Base-by-base conservation (phyloP, 1,139 yeast species). In the Taphrina flavorubra region DNA sequence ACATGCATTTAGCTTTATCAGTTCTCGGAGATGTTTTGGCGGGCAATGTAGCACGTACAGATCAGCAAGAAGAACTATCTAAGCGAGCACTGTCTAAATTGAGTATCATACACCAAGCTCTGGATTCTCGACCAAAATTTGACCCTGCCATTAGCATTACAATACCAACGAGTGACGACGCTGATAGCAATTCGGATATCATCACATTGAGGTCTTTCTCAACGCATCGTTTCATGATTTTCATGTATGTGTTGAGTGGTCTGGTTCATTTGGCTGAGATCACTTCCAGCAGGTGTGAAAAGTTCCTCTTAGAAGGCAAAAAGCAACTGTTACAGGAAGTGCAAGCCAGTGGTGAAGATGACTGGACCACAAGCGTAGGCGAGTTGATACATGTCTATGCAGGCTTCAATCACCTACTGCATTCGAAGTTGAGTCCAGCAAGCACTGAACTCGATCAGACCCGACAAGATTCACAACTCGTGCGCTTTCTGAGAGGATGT, bases 241-340 rank as follows among this genome's bases (percentile, higher is more conserved):
- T 58, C 53, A 58, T 36, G 62, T 58, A 58, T 40, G 51, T 44
- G 25, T 14, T 58, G 18, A 58, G 62, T 16, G 53, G 62, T 2
- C 16, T 58, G 13, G 51, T 58, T 1, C 53, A 58, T 20, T 25
- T 58, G 49, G 53, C 62, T 8, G 62, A 58, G 13, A 39, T 58
- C 10, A 58, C 62, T 13, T 58, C 62, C 10, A 58, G 53, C 18
- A 11, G 53, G 20, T 44, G 36, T 7, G 62, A 46, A 16, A 58
- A 58, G 40, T 58, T 58, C 53, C 31, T 58, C 40, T 11, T 16
- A 34, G 62, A 58, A 44, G 62, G 53, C n/a, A 20, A 14, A 25
- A 58, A 46, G 53, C 62, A 58, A 58, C 18, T 58, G 7, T 11
- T 25, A 13, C 53, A 42, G 20, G 62, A 58, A 18, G 31, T 31